Evolutionary conservation across 2,329 filamentous ascomycete species (phyloP), one percentile per base, ranked within the genome.

Genomic region (Aspergillus quadrilineatus): DNA sequence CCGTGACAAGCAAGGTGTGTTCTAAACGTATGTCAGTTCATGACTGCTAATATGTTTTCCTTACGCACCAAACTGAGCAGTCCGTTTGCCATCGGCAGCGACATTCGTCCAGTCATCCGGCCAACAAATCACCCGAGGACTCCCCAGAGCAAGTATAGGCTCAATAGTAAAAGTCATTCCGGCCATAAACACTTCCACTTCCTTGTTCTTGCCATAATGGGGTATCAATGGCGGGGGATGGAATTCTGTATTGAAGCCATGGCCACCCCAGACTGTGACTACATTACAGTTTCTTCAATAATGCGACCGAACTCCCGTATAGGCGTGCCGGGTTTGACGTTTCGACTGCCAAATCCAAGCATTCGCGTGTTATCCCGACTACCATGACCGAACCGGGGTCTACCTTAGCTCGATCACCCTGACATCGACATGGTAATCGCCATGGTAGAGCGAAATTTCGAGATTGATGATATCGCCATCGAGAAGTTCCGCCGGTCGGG

Each of bases 121-220:
- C 92, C 92, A 97, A 1, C 90, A 96, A 70, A 92, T 87, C 68
- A 96, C 92, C 61, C 84, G 84, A 72, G 92, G 88, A 61, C 87
- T 90, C 45, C 92, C 92, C 55, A 96, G 73, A 10, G 89, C 89
- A 68, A 97, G 89, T 90, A 97, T 97, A 22, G 92, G 92, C 77
- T 97, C 92, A 60, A 97, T 96, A 0, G 92, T 97, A 68, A 97
- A 97, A 49, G 90, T 94, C 90, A 96, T 95, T 32, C 92, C 92
- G 0, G 89, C 86, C 77, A 96, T 96, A 62, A 90, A 93, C 68
- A 88, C 85, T 47, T 92, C 92, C 1, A 95, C 88, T 0, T 91
- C 89, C 82, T 96, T 97, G 76, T 96, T 97, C 80, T 95, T 96
- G 53, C 87, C 91, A 69, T 97, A 97, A 74, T 97, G 92, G 4